Base-by-base conservation (phyloP, 345 rosid species). In the Populus ilicifolia region DNA sequence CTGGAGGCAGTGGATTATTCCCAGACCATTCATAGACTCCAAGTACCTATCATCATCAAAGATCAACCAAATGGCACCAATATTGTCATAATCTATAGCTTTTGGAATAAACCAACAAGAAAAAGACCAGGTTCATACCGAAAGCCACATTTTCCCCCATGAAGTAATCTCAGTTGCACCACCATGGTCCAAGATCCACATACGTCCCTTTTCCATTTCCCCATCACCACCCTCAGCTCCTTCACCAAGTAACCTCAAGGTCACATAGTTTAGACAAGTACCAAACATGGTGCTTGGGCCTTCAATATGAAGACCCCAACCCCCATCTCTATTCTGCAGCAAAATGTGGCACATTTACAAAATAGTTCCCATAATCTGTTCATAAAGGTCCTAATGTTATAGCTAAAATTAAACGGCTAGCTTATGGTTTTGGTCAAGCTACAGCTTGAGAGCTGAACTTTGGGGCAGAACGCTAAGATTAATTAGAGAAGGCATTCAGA, bases 211-310 rank as follows among this genome's bases (percentile, higher is more conserved):
- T 88, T 89, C 97, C 92, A 96, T 85, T 5, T 88, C 86, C 21
- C 93, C 97, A 66, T 89, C 84, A 59, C 98, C 96, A 77, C 87
- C 99, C 80, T 92, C 89, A 80, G 93, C 84, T 72, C 90, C 97
- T 89, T 96, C 97, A 73, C 98, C 98, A 81, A 96, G 97, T 86
- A 96, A 85, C 87, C 99, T 91, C 74, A 96, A 69, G 48, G 94
- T 89, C n/a, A 93, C 94, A 87, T 92, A 96, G 80, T 48, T 93
- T 87, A 96, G 82, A 66, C 88, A 97, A 70, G 93, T 79, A 33
- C 99, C 98, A 92, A 96, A 96, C 99, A 96, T 96, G n/a, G 98
- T 93, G 89, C 98, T 96, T 5, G 83, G 98, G n/a, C 99, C 98
- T 83, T 96, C 99, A 74, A 96, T 96, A 84, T 96, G 99, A 73